phyloP scores from a whole-genome alignment of 768 basidiomycete species.

The Hypholoma sublateritium region DNA sequence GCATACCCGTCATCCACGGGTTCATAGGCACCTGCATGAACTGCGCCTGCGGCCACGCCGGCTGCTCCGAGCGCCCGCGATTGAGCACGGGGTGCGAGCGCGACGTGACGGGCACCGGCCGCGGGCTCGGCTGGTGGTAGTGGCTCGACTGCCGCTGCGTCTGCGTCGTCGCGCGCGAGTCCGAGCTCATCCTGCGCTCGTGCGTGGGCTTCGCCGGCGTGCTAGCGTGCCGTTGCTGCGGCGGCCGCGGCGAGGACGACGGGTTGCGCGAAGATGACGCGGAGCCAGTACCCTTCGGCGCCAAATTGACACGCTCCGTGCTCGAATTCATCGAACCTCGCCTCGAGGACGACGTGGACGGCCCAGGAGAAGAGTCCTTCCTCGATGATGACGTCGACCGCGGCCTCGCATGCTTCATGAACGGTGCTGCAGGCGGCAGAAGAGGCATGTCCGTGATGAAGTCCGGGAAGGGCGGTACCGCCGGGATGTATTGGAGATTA shows the following conservation, averaged over 20 bases:
- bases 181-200: background rate
- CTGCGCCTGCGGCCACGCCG: constrained; percentile 30
- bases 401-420: constrained; percentile 64
- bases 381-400: constrained; percentile 29
- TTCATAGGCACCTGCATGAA: constrained; percentile 41
- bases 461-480: constrained; percentile 41
- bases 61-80: constrained; percentile 27
- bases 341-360: constrained; percentile 37
- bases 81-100: constrained; percentile 24
- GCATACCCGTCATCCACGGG: constrained; percentile 24
- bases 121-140: constrained; percentile 10
- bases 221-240: constrained; percentile 10
- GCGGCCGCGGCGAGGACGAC: constrained; percentile 14
- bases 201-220: constrained; percentile 15
- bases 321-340: constrained; percentile 36
- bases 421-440: constrained; percentile 71
- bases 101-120: constrained; percentile 20
- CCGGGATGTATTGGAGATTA: constrained; percentile 34
- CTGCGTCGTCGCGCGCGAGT: constrained; percentile 3
- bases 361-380: constrained; percentile 31
- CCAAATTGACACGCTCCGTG: constrained; percentile 26
- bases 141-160: constrained; percentile 12
- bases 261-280: constrained; percentile 12
- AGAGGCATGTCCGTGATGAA: constrained; percentile 64
- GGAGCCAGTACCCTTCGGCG: constrained; percentile 13